Evolutionary conservation across 1,139 yeast species (phyloP), one percentile per base, ranked within the genome.

Genomic region (Geotrichum klebahnii): DNA sequence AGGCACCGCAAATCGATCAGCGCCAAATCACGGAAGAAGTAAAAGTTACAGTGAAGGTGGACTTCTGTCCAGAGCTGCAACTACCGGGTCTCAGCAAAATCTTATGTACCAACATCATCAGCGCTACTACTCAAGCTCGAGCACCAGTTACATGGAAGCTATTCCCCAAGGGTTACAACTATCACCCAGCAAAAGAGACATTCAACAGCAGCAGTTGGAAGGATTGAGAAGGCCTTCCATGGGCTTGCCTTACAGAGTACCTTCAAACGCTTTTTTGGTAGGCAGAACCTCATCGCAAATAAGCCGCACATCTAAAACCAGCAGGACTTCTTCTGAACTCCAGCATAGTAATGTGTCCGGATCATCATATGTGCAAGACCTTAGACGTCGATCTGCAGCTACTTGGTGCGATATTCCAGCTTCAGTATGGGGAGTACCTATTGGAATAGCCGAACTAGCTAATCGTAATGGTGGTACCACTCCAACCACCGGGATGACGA

Each of bases 401-500:
- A 79, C 61, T 10, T 63, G 67, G 56, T 59, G 80, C 53, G 82
- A 78, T 44, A 71, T 74, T 0, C 75, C 80, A 0, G 75, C 84
- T 1, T 72, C 74, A 0, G 74, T 74, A 48, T 80, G 84, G 81
- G 79, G 78, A 43, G 68, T 84, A 42, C 90, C 90, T 0, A 74
- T 80, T 8, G 89, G 87, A 1, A 80, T 82, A 19, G 60, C 82
- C 71, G 54, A 70, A 68, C 53, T 12, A 5, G 39, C 46, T 3
- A 19, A 23, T 12, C 31, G 20, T 22, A 10, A 29, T 10, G 31
- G 12, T 31, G 9, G 29, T 19, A 28, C 12, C n/a, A 16, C 24
- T 5, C 9, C 24, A 4, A 16, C 38, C 6, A 17, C 12, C n/a
- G 19, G 40, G 6, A 22, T 12, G n/a, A 10, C 35, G 22, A 26